Evolutionary conservation across 2,329 filamentous ascomycete species (phyloP), one percentile per base, ranked within the genome.

Genomic region (Scortechinia acanthostroma): DNA sequence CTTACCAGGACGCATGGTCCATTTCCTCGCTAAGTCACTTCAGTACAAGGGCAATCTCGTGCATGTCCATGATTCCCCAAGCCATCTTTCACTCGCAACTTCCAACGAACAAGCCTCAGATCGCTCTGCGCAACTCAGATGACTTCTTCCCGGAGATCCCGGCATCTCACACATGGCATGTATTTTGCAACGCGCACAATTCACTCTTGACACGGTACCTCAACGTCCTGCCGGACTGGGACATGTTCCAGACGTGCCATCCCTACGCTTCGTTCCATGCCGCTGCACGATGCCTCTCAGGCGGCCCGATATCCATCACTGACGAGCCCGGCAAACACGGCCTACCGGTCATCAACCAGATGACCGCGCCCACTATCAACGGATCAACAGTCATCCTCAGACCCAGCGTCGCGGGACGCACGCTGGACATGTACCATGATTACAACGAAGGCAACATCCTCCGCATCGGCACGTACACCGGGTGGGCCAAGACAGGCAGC

Each of bases 131-230:
- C 42, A 97, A 94, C 64, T 94, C 88, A 1, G 91, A 83, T 50
- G 87, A 97, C 63, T 98, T 91, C 71, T 96, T 94, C 61, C 93
- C 93, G 0, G 79, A 90, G 40, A 76, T 90, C 3, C 77, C 83
- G 0, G 76, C 80, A 0, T 89, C 86, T 4, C 93, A 98, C 50
- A 79, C 91, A 0, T 98, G 93, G 91, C 93, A 98, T 61, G 76
- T 97, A 25, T 98, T 94, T 71, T 80, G 85, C 50, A 98, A 97
- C 58, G 91, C 91, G 0, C 87, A 96, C 63, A 96, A 95, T 59
- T 74, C 80, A 22, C 71, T 97, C 1, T 70, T 97, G 14, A 91
- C 86, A 2, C 82, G 88, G 50, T 84, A 93, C 56, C 71, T 97
- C 22, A 95, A 96, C 53, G 78, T 89, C 1, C 65, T 97, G 1